These are phyloP conservation scores for Agroathelia rolfsii DNA, from an alignment of 1,284 basidiomycete species.

Conservation along the genomic window DNA sequence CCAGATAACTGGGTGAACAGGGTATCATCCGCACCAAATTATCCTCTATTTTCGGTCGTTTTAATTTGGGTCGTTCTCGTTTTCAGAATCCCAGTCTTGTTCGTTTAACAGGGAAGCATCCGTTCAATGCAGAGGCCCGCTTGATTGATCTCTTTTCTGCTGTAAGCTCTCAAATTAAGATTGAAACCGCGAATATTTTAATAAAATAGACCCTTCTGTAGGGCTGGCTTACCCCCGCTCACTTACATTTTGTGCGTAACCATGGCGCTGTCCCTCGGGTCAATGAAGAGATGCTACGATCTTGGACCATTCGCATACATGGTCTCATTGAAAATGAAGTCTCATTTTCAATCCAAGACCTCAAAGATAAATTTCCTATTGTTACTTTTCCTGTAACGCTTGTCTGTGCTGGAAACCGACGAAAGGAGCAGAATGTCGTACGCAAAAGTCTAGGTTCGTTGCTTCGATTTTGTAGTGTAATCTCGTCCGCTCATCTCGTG, in stretches of 20 bases:
- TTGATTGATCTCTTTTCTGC: slow-evolving; percentile 38
- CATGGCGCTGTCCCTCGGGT: slow-evolving; percentile 56
- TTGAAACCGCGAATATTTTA: slow-evolving; percentile 1
- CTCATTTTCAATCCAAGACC: slow-evolving; percentile 32
- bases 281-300: slow-evolving; percentile 23
- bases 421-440: slow-evolving; percentile 65
- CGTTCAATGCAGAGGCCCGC: slow-evolving; percentile 50
- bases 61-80: background rate
- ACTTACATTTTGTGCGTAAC: slow-evolving; percentile 60
- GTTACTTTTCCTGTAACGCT: slow-evolving; percentile 59
- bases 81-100: slow-evolving; percentile 26
- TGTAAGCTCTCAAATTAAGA: slow-evolving; percentile 14
- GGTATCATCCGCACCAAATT: too few species aligned
- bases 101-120: slow-evolving; percentile 50
- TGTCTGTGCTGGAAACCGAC: slow-evolving; percentile 60
- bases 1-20: slow-evolving; percentile 36
- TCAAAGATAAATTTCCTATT: slow-evolving; percentile 37
- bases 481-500: too few species aligned
- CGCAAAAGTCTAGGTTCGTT: slow-evolving; percentile 47
- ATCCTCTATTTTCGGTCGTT: background rate
- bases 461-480: too few species aligned
- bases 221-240: slow-evolving; percentile 55
- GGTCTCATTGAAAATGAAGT: slow-evolving; percentile 36
- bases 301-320: slow-evolving; percentile 45
- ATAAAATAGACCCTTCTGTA: slow-evolving; percentile 9